These are phyloP conservation scores for Trichosporon asahii DNA, from an alignment of 1,284 basidiomycete species.

Conservation along the genomic window DNA sequence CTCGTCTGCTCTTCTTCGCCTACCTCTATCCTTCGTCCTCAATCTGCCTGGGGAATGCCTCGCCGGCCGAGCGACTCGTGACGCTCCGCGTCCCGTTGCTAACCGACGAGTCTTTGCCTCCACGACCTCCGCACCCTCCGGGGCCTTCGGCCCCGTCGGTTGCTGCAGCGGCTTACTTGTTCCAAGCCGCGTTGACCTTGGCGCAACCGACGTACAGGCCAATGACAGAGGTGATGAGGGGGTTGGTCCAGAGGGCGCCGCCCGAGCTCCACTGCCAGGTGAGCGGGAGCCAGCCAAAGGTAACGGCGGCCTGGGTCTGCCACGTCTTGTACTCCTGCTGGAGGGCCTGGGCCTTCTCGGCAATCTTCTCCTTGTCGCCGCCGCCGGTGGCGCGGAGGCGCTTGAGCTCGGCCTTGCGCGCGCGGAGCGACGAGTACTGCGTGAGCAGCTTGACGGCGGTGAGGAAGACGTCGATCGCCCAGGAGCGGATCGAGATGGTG, in stretches of 20 bases:
- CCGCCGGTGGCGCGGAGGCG: slow-evolving; percentile 28
- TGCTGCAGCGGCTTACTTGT: not conserved
- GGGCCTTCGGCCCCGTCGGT: not conserved
- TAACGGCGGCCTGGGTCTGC: slow-evolving; percentile 35
- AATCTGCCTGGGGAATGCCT: no score
- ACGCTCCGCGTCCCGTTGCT: no score
- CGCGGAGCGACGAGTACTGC: slow-evolving; percentile 21
- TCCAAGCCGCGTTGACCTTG: slow-evolving; percentile 22
- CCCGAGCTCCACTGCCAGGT: slow-evolving; percentile 49
- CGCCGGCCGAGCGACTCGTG: no score
- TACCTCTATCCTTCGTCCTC: no score
- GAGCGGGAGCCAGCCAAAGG: slow-evolving; percentile 46
- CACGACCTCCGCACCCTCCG: no score
- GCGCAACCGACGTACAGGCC: slow-evolving; percentile 25
- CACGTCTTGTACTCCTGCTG: slow-evolving; percentile 36
- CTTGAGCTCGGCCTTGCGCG: slow-evolving; percentile 21
- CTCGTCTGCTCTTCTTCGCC: no score
- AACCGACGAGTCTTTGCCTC: not conserved
- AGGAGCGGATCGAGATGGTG: slow-evolving; percentile 31
- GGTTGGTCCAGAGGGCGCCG: slow-evolving; percentile 45
- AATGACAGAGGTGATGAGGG: slow-evolving; percentile 36
- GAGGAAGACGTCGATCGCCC: slow-evolving; percentile 47
- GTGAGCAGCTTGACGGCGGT: slow-evolving; percentile 36
- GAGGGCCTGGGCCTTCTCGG: slow-evolving; percentile 20
- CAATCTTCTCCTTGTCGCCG: slow-evolving; percentile 21